Evolutionary conservation across 768 basidiomycete species (phyloP), one percentile per base, ranked within the genome.

Genomic region (Ephemerocybe angulata): DNA sequence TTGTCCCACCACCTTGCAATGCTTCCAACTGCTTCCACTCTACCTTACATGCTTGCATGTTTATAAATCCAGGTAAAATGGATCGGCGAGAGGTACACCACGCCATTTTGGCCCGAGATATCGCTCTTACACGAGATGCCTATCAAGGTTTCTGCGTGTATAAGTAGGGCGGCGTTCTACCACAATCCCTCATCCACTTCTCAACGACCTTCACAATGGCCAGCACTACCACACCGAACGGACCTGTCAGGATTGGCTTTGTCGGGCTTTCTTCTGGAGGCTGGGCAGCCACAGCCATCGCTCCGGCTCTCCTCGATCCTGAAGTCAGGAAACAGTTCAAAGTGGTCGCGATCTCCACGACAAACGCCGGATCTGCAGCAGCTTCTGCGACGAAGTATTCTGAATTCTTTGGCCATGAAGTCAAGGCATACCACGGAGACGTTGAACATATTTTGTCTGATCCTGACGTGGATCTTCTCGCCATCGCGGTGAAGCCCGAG

Each of bases 401-500:
- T 15, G 59, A 59, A n/a, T 42, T 55, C 41, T 37, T 55, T 5
- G 64, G 63, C 0, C 56, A 62, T 37, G 31, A 50, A 12, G 65
- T 75, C 48, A 70, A 70, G 50, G 58, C 65, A 0, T 74, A 68
- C 56, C 58, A 66, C 41, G 72, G 72, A 7, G 57, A 58, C 28
- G 60, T 65, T 7, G n/a, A 8, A 6, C 15, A 50, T 12, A 33
- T 35, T 19, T 68, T 68, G 1, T 55, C 53, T 7, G 72, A 76
- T 47, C 62, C 66, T 1, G 67, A 72, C 19, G 66, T 76, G 19
- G 73, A 72, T 52, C 54, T 75, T 25, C 67, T 76, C 30, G 69
- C 63, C 1, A 66, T 74, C 3, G 24, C 67, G 17, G 70, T 75
- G 38, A 67, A 64, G 51, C 58, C 66, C 12, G 56, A 60, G 12